Percentiles rank a stretch among this genome's conserved stretches.
Conservation (phyloP, 805 yeast species). For the Candida krabiensis region DNA sequence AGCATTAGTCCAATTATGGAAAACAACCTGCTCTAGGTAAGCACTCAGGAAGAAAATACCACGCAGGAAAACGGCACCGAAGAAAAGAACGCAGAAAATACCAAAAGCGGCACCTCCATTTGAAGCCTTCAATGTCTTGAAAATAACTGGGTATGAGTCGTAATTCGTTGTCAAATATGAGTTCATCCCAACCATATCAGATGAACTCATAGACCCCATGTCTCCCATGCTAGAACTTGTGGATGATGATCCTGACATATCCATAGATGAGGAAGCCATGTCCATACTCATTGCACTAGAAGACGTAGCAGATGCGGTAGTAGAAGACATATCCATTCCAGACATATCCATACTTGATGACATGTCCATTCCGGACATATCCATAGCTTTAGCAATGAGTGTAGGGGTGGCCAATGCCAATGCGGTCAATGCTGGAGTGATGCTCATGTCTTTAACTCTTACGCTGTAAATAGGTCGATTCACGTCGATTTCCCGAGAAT, state of each 20-base stretch:
- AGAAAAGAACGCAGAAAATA: slow-evolving; percentile 61
- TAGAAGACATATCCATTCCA: slow-evolving; percentile 27
- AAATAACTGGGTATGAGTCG: slow-evolving; percentile 60
- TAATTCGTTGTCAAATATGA: slow-evolving; percentile 53
- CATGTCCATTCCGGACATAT: neutral
- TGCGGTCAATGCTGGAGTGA: neutral
- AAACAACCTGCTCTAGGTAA: slow-evolving; percentile 68
- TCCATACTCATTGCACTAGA: slow-evolving; percentile 18
- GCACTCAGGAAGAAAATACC: slow-evolving; percentile 58
- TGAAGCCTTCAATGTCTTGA: slow-evolving; percentile 52
- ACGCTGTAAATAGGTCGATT: no score
- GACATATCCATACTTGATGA: slow-evolving; percentile 13
- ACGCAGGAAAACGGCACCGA: slow-evolving; percentile 57
- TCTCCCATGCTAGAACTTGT: slow-evolving; percentile 13
- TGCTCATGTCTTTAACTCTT: no score
- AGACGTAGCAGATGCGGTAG: slow-evolving; percentile 12
- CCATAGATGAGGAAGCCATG: slow-evolving; percentile 17
- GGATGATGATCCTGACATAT: slow-evolving; percentile 16
- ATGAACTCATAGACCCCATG: slow-evolving; percentile 8
- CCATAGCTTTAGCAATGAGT: neutral
- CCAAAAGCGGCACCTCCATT: slow-evolving; percentile 69
- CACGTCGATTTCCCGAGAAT: no score
- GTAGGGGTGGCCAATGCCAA: slow-evolving; percentile 1
- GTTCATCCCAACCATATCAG: slow-evolving; percentile 49
- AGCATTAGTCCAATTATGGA: slow-evolving; percentile 40